Evolutionary conservation across 306 rosid species (phyloP).

Genomic region (Vachellia pachyceras): DNA sequence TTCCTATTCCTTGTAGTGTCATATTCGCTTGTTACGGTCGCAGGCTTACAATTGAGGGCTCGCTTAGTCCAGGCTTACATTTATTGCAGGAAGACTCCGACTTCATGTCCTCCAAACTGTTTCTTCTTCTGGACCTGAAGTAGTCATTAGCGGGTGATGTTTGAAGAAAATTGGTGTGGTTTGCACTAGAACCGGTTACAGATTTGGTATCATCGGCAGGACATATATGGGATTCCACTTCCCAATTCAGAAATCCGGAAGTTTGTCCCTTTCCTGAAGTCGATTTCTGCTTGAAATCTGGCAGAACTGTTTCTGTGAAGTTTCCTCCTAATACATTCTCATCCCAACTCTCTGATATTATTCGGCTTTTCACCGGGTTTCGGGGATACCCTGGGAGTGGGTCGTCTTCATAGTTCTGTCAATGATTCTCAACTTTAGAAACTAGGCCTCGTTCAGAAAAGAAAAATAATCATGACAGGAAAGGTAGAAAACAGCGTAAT

Average conservation of each 20-base stretch:
- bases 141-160: conserved; percentile 67
- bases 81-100: conserved; percentile 82
- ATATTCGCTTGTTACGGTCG: conserved; percentile 64
- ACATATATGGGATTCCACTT: conserved; percentile 67
- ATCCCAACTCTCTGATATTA: conserved; percentile 82
- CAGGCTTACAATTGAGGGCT: conserved; percentile 54
- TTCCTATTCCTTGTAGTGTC: conserved; percentile 65
- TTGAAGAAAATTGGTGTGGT: conserved; percentile 70
- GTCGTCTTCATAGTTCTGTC: conserved; percentile 91
- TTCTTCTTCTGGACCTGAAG: conserved; percentile 69
- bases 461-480: not conserved
- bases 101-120: conserved; percentile 72
- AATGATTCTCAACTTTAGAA: conserved; percentile 40
- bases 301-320: conserved; percentile 48
- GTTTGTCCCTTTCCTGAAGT: conserved; percentile 68
- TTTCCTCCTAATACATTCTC: conserved; percentile 63
- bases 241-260: conserved; percentile 52
- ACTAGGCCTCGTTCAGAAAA: conserved; percentile 20
- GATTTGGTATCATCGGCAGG: conserved; percentile 68
- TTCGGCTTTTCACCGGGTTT: conserved; percentile 53
- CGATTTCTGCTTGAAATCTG: conserved; percentile 66
- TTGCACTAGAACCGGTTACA: conserved; percentile 56
- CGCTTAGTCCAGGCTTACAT: too few relatives aligned
- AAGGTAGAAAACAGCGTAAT: not conserved
- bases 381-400: conserved; percentile 62